Evolutionary conservation across 2,329 filamentous ascomycete genomes (phyloP).

Genomic region (Neonectria magnoliae): DNA sequence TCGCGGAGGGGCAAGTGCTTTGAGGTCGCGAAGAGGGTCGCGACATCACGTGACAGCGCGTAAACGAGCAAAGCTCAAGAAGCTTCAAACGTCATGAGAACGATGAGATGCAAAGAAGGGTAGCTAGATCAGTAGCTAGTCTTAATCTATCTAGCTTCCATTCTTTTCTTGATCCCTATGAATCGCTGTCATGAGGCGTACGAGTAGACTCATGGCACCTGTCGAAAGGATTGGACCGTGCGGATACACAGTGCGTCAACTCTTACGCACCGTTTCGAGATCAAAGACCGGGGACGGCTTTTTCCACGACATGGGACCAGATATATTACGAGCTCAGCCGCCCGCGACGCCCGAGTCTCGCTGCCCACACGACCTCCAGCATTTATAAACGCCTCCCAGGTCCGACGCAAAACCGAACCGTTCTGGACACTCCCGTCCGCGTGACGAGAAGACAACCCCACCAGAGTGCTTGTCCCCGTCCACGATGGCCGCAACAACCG

Average conservation of each 20-base stretch:
- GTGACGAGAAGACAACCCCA: slow-evolving; percentile 29
- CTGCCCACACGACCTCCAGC: slow-evolving; percentile 2
- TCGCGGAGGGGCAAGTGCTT: slow-evolving; percentile 10
- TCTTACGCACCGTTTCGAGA: slow-evolving; percentile 28
- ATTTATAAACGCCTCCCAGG: not conserved
- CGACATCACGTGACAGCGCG: slow-evolving; percentile 46
- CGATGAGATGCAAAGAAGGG: not conserved
- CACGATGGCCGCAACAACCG: slow-evolving; percentile 25
- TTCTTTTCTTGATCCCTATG: not conserved
- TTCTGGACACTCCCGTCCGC: slow-evolving; percentile 31
- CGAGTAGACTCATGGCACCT: too few relatives aligned
- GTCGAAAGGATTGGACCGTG: slow-evolving; percentile 21
- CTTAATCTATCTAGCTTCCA: too few relatives aligned
- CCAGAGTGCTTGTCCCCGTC: slow-evolving; percentile 25
- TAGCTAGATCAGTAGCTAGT: not conserved
- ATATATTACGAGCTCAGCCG: slow-evolving; percentile 34
- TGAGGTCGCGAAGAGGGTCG: slow-evolving; percentile 19
- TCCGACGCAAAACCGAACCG: slow-evolving; percentile 22
- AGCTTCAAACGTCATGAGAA: not conserved
- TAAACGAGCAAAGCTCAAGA: slow-evolving; percentile 19
- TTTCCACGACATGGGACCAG: slow-evolving; percentile 24
- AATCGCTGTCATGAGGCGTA: not conserved
- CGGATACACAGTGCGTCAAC: slow-evolving; percentile 17
- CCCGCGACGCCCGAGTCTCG: slow-evolving; percentile 27
- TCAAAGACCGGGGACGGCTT: slow-evolving; percentile 14